Percentiles rank a stretch among this genome's conserved stretches.
phyloP scores from a whole-genome alignment of 805 yeast species.

The Candida rishiriensis region DNA sequence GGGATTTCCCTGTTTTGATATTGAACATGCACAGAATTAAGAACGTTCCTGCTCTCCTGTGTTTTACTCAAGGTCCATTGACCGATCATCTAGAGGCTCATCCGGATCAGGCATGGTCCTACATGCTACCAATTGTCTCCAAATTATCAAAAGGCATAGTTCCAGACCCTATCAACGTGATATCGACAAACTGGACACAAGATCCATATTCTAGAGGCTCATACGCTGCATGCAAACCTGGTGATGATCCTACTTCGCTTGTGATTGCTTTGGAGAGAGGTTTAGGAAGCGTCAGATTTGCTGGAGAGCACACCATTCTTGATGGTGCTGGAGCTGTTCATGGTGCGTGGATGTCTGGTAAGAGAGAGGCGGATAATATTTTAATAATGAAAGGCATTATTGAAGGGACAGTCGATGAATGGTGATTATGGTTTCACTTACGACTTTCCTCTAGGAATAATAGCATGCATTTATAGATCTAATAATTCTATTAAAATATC shows the following conservation, averaged over 20 bases:
- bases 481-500: neutral
- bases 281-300: constrained; percentile 62
- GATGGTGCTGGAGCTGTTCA: constrained; percentile 93
- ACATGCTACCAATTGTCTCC: constrained; percentile 49
- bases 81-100: constrained; percentile 55
- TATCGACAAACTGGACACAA: constrained; percentile 69
- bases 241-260: constrained; percentile 64
- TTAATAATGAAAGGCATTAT: constrained; percentile 18
- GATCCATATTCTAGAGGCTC: constrained; percentile 82
- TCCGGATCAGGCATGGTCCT: constrained; percentile 52
- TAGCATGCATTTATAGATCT: neutral
- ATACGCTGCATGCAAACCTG: constrained; percentile 65
- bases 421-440: constrained; percentile 3
- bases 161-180: constrained; percentile 33
- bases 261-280: constrained; percentile 61
- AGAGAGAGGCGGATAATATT: constrained; percentile 26
- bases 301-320: constrained; percentile 83
- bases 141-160: constrained; percentile 8
- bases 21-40: constrained; percentile 52
- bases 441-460: neutral
- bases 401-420: constrained; percentile 36
- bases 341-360: constrained; percentile 78
- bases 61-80: constrained; percentile 67
- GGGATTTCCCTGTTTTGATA: constrained; percentile 59
- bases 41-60: constrained; percentile 50